A percentile compares a stretch with the other conserved stretches of the same genome.
These are phyloP conservation scores for Aspergillus bombycis DNA, from an alignment of 2,329 filamentous ascomycete genomes.

Conservation along the genomic window DNA sequence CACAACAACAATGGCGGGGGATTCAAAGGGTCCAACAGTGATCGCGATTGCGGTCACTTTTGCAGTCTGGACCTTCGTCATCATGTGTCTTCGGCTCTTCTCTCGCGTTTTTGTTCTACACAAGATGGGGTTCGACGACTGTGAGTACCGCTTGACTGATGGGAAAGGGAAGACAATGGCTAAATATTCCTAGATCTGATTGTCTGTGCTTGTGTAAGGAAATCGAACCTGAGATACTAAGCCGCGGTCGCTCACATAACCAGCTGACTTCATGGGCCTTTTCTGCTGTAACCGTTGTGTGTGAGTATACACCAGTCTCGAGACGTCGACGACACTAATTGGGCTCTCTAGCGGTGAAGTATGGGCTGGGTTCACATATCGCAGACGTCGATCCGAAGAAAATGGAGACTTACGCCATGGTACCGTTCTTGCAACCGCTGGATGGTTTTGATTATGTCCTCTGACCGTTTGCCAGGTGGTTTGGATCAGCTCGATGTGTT, in stretches of 20 bases:
- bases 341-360: slow-evolving; percentile 16
- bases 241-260: neutral
- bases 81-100: slow-evolving; percentile 43
- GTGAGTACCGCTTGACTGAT: slow-evolving; percentile 20
- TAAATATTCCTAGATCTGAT: slow-evolving; percentile 30
- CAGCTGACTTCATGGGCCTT: slow-evolving; percentile 41
- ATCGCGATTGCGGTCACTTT: slow-evolving; percentile 41
- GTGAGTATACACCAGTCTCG: slow-evolving; percentile 27
- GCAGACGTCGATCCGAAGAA: slow-evolving; percentile 13
- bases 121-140: slow-evolving; percentile 35
- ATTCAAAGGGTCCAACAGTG: slow-evolving; percentile 40
- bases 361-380: slow-evolving; percentile 23
- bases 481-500: slow-evolving; percentile 55
- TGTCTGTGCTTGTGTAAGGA: slow-evolving; percentile 33
- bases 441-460: neutral
- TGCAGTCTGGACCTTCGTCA: slow-evolving; percentile 41
- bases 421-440: neutral
- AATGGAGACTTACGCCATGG: slow-evolving; percentile 18
- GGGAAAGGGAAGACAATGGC: neutral
- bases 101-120: slow-evolving; percentile 43
- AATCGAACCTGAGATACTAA: neutral
- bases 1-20: slow-evolving; percentile 8
- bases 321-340: neutral
- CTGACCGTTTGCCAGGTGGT: slow-evolving; percentile 33
- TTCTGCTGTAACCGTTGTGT: slow-evolving; percentile 35